Conservation (phyloP, 2,329 filamentous ascomycete genomes). For the Cucurbitaria berberidis region DNA sequence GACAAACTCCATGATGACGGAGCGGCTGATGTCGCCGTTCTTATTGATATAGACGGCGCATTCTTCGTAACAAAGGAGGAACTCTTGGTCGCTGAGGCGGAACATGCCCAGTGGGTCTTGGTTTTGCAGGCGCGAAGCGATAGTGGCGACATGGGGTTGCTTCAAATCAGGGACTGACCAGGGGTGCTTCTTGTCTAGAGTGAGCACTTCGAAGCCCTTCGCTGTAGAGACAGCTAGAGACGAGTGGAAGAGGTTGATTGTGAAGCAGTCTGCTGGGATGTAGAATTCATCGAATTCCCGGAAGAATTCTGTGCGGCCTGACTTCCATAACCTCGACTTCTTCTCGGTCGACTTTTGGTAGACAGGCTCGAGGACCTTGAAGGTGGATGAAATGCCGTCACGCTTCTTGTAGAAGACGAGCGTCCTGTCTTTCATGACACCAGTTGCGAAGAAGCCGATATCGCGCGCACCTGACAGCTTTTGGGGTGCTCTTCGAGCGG, state of each 20-base stretch:
- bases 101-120: conserved; percentile 96
- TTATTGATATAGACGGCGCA: conserved; percentile 98
- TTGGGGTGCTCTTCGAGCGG: conserved; percentile 83
- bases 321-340: conserved; percentile 71
- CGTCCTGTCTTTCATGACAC: conserved; percentile 94
- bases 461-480: conserved; percentile 86
- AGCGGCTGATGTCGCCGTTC: conserved; percentile 91
- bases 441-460: conserved; percentile 94
- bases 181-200: conserved; percentile 94
- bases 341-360: conserved; percentile 91
- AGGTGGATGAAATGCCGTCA: conserved; percentile 88
- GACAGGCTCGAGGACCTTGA: conserved; percentile 96
- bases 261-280: conserved; percentile 92
- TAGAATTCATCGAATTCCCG: conserved; percentile 99
- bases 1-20: conserved; percentile 98
- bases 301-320: conserved; percentile 90
- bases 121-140: conserved; percentile 80
- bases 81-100: conserved; percentile 78
- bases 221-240: conserved; percentile 90
- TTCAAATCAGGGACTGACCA: conserved; percentile 91
- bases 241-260: conserved; percentile 94
- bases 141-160: conserved; percentile 78
- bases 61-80: conserved; percentile 91
- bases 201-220: conserved; percentile 94
- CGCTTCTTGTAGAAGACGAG: conserved; percentile 97